phyloP scores from a whole-genome alignment of 768 basidiomycete species.

The Holtermannia corniformis region DNA sequence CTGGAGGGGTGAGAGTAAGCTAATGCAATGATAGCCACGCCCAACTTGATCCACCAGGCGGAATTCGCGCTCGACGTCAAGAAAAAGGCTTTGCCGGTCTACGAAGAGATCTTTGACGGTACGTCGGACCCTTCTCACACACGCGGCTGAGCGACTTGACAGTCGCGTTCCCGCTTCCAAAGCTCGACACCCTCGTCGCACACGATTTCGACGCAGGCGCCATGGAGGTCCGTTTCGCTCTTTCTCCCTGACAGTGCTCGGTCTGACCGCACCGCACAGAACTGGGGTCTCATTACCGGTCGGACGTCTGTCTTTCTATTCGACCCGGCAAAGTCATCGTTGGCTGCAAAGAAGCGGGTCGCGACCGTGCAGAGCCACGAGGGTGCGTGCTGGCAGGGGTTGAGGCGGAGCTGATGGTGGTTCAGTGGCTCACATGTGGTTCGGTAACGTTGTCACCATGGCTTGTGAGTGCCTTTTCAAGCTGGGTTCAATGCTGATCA shows the following conservation, averaged over 20 bases:
- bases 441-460: conserved; percentile 90
- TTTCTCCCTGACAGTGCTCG: no score
- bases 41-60: conserved; percentile 71
- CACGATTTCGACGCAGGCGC: conserved; percentile 76
- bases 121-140: no score
- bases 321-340: conserved; percentile 63
- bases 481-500: conserved; percentile 65
- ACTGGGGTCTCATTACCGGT: conserved; percentile 74
- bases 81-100: conserved; percentile 67
- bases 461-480: conserved; percentile 47
- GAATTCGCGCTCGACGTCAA: conserved; percentile 82
- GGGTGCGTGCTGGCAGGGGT: conserved; percentile 47
- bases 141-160: no score
- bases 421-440: conserved; percentile 47
- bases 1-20: no score
- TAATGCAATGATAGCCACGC: no score
- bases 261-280: no score
- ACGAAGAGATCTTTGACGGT: conserved; percentile 85
- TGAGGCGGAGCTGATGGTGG: conserved; percentile 13
- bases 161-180: conserved; percentile 86
- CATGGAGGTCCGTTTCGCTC: no score
- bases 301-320: conserved; percentile 70
- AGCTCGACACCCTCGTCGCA: conserved; percentile 82
- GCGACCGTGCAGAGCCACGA: conserved; percentile 74
- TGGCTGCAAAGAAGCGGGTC: conserved; percentile 68